phyloP scores from a whole-genome alignment of 1,284 basidiomycete genomes.

The Sporisorium exsertum region DNA sequence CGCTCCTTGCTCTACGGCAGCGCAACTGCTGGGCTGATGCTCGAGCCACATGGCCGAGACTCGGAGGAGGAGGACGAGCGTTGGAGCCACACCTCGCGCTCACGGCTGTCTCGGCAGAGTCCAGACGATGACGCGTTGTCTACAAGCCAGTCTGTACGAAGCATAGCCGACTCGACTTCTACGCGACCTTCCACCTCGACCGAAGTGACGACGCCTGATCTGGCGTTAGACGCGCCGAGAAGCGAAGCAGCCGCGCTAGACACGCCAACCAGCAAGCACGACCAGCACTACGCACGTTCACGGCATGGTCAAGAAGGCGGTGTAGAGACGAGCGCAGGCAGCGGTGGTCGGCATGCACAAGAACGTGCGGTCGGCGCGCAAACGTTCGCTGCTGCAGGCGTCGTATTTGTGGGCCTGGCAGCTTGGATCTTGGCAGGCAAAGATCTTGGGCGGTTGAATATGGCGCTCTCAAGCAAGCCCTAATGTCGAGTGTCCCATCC shows the following conservation, averaged over 20 bases:
- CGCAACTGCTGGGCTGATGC: conserved; percentile 25
- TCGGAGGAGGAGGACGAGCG: conserved; percentile 36
- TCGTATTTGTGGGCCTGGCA: conserved; percentile 49
- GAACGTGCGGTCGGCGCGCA: conserved; percentile 21
- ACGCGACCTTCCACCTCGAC: conserved; percentile 48
- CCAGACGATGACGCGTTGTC: conserved; percentile 43
- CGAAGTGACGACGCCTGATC: conserved; percentile 45
- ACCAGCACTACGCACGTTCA: conserved; percentile 15
- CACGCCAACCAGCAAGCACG: conserved; percentile 18
- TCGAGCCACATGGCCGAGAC: conserved; percentile 22
- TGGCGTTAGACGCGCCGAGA: conserved; percentile 19
- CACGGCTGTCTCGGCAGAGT: conserved; percentile 19
- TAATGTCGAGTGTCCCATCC: conserved; percentile 1
- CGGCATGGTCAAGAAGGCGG: conserved; percentile 24
- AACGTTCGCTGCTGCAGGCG: conserved; percentile 48
- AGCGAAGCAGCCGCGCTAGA: conserved; percentile 21
- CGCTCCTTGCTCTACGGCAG: conserved; percentile 53
- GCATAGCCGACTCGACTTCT: conserved; percentile 49
- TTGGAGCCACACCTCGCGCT: conserved; percentile 24
- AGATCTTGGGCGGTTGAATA: conserved; percentile 25
- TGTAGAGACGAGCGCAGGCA: neutral
- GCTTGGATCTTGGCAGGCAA: conserved; percentile 54
- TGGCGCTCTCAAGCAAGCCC: conserved; percentile 30
- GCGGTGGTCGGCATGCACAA: conserved; percentile 14
- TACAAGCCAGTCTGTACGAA: conserved; percentile 41